Evolutionary conservation across 352 stramenopile genomes (phyloP).

Genomic region (Phytophthora sojae): DNA sequence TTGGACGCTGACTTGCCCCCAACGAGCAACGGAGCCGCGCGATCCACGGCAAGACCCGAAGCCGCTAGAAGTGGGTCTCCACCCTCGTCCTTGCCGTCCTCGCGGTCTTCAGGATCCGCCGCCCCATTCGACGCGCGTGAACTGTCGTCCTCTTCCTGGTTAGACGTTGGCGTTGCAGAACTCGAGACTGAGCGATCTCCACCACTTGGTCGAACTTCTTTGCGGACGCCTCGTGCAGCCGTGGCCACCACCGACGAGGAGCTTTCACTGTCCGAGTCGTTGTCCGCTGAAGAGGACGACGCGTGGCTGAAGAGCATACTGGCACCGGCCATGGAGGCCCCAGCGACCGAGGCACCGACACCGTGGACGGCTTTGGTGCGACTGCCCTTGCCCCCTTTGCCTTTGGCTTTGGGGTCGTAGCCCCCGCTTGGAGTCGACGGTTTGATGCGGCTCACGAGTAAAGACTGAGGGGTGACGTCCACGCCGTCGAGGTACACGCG

Average conservation of each 20-base stretch:
- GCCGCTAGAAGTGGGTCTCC: constrained; percentile 1
- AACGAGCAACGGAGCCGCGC: neutral
- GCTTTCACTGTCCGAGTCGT: constrained; percentile 55
- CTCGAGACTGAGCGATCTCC: constrained; percentile 7
- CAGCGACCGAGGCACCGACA: constrained; percentile 11
- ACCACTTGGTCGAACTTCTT: constrained; percentile 21
- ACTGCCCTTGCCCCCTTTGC: constrained; percentile 35
- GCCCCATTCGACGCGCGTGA: neutral
- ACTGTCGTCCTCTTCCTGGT: constrained; percentile 31
- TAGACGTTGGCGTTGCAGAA: constrained; percentile 13
- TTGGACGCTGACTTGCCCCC: constrained; percentile 14
- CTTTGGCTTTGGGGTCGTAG: constrained; percentile 16
- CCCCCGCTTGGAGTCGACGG: constrained; percentile 43
- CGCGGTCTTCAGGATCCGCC: constrained; percentile 21
- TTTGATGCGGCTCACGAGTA: constrained; percentile 80
- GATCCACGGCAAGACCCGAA: neutral
- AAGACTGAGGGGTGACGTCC: constrained; percentile 81
- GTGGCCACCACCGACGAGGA: constrained; percentile 30
- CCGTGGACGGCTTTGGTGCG: constrained; percentile 43
- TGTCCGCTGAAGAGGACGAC: constrained; percentile 66
- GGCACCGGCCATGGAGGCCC: constrained; percentile 49
- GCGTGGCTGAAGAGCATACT: constrained; percentile 61
- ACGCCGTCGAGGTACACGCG: constrained; percentile 75
- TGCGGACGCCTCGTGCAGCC: constrained; percentile 6
- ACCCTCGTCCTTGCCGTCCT: constrained; percentile 26